These are phyloP conservation scores for Cardamine resedifolia DNA, from an alignment of 345 rosid genomes.

Conservation along the genomic window DNA sequence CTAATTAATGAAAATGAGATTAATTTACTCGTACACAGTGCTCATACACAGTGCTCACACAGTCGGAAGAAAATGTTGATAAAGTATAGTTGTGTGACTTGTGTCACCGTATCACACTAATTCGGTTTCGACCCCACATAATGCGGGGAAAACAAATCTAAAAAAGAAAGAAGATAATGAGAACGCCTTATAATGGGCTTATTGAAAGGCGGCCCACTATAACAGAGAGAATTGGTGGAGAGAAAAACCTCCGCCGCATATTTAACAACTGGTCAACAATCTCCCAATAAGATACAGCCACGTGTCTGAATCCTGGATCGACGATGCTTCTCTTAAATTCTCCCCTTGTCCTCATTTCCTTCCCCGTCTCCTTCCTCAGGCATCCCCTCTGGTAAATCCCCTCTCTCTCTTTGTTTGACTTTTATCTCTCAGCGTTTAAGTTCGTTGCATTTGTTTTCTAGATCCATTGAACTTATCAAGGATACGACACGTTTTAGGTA, in stretches of 20 bases:
- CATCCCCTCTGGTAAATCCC: slow-evolving; percentile 28
- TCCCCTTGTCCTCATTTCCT: background rate
- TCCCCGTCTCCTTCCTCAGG: slow-evolving; percentile 23
- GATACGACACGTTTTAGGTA: background rate
- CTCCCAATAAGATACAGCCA: slow-evolving; percentile 7
- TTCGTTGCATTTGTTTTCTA: background rate
- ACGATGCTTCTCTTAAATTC: slow-evolving; percentile 17
- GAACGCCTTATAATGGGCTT: slow-evolving; percentile 13
- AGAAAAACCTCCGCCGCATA: slow-evolving; percentile 36
- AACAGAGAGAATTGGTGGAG: slow-evolving; percentile 4
- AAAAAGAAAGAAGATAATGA: background rate
- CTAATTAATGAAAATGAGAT: no score
- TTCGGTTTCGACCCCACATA: background rate
- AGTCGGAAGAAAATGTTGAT: background rate
- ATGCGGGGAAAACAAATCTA: background rate
- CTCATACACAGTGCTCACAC: no score
- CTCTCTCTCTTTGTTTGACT: slow-evolving; percentile 1
- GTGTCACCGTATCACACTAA: background rate
- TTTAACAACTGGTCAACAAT: slow-evolving; percentile 22
- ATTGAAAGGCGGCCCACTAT: slow-evolving; percentile 8
- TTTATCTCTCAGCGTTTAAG: background rate
- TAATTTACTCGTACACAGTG: no score
- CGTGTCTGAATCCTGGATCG: slow-evolving; percentile 28
- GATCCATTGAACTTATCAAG: background rate
- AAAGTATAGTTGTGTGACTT: no score